Evolutionary conservation across 1,284 basidiomycete genomes (phyloP), one percentile per base, ranked within the genome.

Genomic region (Cystobasidium pallidum): DNA sequence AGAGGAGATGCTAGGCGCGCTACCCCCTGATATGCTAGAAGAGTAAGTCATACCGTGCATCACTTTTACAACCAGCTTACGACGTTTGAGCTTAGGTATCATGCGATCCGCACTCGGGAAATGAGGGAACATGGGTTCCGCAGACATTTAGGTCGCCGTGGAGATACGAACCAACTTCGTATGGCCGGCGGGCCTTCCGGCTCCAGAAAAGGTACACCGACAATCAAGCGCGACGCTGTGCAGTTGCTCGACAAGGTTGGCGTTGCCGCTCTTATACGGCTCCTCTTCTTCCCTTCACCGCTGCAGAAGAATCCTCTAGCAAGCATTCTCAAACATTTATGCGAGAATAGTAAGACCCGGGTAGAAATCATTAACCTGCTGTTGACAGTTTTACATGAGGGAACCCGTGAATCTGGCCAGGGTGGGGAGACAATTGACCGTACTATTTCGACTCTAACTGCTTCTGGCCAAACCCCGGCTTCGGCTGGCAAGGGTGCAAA

Each of bases 241-340:
- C 92, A 94, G 78, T 86, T 99, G 2, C 86, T 99, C 43, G 96
- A 99, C 81, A 95, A 92, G 79, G 82, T 87, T 21, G 92, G 94
- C 6, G 87, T 99, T 59, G 91, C 94, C 0, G 89, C 91, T 26
- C 87, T 99, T 7, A 88, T 98, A 39, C 89, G 95, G 39, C 86
- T 99, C 8, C 86, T 99, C 24, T 99, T 98, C 86, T 97, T 94
- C 86, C 96, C 95, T 6, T 91, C 97, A 77, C 89, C 94, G 49
- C 84, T 92, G 74, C 89, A 88, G 81, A 92, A 93, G 82, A 90
- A 87, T 47, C 83, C 90, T 26, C 85, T 99, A 24, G 91, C 93
- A 82, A 91, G 91, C 80, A 90, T 98, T 1, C 87, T 99, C 32
- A 89, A 92, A 75, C 95, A 99, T 80, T 85, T 99, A 3, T 98